Evolutionary conservation across 2,329 filamentous ascomycete species (phyloP).

Genomic region (Colletotrichum sp.): DNA sequence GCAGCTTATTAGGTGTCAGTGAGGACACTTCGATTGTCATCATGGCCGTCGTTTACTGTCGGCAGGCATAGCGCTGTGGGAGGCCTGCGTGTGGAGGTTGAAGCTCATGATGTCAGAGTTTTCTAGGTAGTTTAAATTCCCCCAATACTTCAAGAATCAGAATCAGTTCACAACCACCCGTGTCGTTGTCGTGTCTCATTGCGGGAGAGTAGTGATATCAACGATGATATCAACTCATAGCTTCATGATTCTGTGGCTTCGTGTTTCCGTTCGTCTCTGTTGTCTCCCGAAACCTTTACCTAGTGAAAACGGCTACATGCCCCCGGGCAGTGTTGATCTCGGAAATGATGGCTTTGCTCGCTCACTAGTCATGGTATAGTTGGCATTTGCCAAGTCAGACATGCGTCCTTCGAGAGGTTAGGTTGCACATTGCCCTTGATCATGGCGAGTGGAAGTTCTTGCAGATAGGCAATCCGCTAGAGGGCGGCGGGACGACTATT

Average conservation of each 20-base stretch:
- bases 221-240: neutral
- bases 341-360: neutral
- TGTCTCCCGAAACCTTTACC: neutral
- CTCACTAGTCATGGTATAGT: neutral
- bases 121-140: constrained; percentile 13
- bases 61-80: constrained; percentile 17
- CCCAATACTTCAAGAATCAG: constrained; percentile 1
- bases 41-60: neutral
- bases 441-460: neutral
- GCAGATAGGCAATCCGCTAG: neutral
- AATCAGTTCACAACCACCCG: constrained; percentile 2
- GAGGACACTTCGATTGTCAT: constrained; percentile 4
- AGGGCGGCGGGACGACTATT: neutral
- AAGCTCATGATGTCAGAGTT: constrained; percentile 4
- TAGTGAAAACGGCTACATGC: neutral
- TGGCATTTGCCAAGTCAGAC: neutral
- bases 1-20: neutral
- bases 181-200: neutral
- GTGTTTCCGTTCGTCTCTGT: neutral
- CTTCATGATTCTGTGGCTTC: neutral
- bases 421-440: neutral
- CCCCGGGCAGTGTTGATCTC: neutral
- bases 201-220: neutral
- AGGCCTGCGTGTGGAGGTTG: constrained; percentile 3
- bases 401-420: neutral